Base-by-base conservation (phyloP, 2,329 filamentous ascomycete genomes). In the Tolypocladium ovalisporum region DNA sequence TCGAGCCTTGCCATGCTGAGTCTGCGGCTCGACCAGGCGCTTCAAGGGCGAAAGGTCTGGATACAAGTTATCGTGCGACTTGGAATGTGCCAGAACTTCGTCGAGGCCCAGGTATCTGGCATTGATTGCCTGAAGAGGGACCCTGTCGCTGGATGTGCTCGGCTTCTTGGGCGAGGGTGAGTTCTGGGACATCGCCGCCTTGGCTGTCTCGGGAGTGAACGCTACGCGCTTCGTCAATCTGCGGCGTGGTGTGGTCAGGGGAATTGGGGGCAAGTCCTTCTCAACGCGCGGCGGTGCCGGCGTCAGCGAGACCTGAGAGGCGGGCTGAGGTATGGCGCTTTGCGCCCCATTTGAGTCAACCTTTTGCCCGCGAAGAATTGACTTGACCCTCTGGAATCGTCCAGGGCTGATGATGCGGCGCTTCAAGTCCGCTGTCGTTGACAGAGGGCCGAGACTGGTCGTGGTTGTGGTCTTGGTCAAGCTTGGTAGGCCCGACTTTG, bases 191-290 rank as follows among this genome's bases (percentile, higher is more conserved):
- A 74, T 63, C 0, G 72, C 68, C 10, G 74, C 71, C 22, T 74
- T 73, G 61, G 89, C 81, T 39, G 86, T 85, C 60, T 84, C 85
- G 0, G 86, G 86, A 0, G 88, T 90, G 66, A 96, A 96, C 54
- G 88, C 85, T 39, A 96, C 89, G 57, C 83, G 86, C 75, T 95
- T 96, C 22, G 73, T 70, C 40, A 77, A 68, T 70, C 85, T 88
- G 29, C 85, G 80, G 36, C 85, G 85, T 9, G 87, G 88, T 1
- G 87, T 90, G 6, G 83, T 85, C 56, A 83, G 73, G 7, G 81
- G 77, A 22, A 78, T 68, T 3, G 75, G 68, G 55, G 79, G 79
- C 36, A 85, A 68, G 27, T 77, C 73, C 63, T 82, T 84, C 36
- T 83, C 76, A 15, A 79, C 68, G 22, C 70, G 71, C 1, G 67